Conservation (phyloP, 2,329 filamentous ascomycete genomes). For the Arthrocladium fulminans region DNA sequence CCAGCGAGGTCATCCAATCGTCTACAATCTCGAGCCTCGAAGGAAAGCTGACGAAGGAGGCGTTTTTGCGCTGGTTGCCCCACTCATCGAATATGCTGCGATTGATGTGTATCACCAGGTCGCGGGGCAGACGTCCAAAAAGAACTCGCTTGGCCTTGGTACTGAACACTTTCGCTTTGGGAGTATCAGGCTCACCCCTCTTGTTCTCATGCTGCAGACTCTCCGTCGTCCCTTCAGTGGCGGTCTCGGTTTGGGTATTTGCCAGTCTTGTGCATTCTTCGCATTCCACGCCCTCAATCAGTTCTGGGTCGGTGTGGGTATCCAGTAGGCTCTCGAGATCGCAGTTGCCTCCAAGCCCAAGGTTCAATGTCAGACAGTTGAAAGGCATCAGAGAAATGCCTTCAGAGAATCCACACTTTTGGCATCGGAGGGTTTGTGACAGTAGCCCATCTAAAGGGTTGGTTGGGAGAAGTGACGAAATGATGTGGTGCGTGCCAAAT, state of each 20-base stretch:
- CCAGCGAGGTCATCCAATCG: constrained; percentile 31
- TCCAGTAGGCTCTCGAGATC: constrained; percentile 71
- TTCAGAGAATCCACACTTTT: constrained; percentile 75
- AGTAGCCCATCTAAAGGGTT: constrained; percentile 83
- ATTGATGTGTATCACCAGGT: constrained; percentile 79
- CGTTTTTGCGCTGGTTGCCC: constrained; percentile 73
- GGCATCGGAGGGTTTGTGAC: constrained; percentile 82
- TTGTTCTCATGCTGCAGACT: constrained; percentile 26
- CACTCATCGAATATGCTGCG: constrained; percentile 81
- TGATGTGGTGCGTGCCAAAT: not conserved
- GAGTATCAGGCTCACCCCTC: constrained; percentile 57
- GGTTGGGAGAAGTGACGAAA: constrained; percentile 30
- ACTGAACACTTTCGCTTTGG: constrained; percentile 61
- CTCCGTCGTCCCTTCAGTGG: not conserved
- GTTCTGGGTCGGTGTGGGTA: constrained; percentile 74
- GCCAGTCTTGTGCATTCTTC: constrained; percentile 63
- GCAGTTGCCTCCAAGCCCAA: constrained; percentile 58
- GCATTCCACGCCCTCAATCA: constrained; percentile 84
- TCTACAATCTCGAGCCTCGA: constrained; percentile 65
- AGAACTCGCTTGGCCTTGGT: constrained; percentile 88
- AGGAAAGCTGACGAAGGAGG: constrained; percentile 69
- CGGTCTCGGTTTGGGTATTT: not conserved
- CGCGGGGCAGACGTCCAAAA: constrained; percentile 70
- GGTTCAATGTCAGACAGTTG: constrained; percentile 80
- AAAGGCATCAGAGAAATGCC: constrained; percentile 86